Evolutionary conservation across 2,329 filamentous ascomycete species (phyloP).

Genomic region (Aspergillus glaucus): DNA sequence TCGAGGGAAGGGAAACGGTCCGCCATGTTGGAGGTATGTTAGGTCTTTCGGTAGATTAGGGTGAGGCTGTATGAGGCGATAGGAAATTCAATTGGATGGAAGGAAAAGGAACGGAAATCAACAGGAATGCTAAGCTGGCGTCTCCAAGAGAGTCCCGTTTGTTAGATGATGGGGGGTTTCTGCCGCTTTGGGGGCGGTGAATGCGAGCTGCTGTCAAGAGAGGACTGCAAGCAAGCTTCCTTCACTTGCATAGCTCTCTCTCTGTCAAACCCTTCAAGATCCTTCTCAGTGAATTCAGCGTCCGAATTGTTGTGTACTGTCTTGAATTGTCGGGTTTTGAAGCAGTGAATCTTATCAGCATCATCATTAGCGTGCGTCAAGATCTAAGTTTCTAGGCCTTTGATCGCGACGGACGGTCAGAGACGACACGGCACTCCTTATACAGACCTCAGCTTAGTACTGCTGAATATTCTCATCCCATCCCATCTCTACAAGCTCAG

Average conservation of each 20-base stretch:
- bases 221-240: constrained; percentile 1
- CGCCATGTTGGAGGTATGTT: constrained; percentile 52
- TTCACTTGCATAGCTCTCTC: neutral
- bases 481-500: neutral
- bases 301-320: neutral
- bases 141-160: constrained; percentile 1
- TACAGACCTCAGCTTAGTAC: neutral
- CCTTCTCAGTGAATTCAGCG: no score
- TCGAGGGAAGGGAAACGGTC: constrained; percentile 74
- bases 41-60: constrained; percentile 1
- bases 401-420: neutral
- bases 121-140: constrained; percentile 5
- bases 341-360: neutral
- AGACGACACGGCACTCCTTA: neutral
- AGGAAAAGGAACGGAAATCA: constrained; percentile 2
- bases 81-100: constrained; percentile 1
- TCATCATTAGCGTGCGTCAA: neutral
- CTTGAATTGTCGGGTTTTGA: neutral
- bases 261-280: neutral
- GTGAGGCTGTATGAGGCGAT: constrained; percentile 2
- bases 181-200: constrained; percentile 8
- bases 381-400: neutral
- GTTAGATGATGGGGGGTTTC: constrained; percentile 6
- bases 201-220: constrained; percentile 1
- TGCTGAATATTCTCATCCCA: neutral